These are phyloP conservation scores for Podospora pseudocomata DNA, from an alignment of 495 filamentous ascomycete species.

Conservation along the genomic window DNA sequence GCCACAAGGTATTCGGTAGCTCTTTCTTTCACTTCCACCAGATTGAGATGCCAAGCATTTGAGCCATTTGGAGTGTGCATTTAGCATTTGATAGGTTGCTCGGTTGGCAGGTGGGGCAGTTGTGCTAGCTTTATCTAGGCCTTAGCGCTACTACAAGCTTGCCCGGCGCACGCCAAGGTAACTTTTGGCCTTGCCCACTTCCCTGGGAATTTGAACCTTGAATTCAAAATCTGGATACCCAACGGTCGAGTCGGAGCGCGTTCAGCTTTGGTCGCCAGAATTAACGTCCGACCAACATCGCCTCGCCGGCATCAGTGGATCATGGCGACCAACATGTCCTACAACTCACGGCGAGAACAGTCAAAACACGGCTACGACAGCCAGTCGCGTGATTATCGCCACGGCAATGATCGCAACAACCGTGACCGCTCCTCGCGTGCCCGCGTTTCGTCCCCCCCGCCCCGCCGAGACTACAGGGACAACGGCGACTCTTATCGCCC, in stretches of 20 bases:
- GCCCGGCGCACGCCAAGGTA: not conserved
- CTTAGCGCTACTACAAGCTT: not conserved
- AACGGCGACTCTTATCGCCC: not conserved
- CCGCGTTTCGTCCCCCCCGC: not conserved
- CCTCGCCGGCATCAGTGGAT: not conserved
- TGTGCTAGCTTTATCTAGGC: not conserved
- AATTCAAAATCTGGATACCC: not conserved
- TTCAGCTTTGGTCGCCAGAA: not conserved
- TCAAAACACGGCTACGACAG: slow-evolving; percentile 7
- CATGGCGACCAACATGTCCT: slow-evolving; percentile 10
- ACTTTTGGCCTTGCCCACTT: not conserved
- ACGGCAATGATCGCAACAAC: slow-evolving; percentile 12
- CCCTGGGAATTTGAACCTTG: not conserved
- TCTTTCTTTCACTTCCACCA: no score
- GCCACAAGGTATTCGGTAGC: no score
- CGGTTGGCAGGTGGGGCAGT: not conserved
- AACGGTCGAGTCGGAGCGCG: not conserved
- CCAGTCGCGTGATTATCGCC: slow-evolving; percentile 16
- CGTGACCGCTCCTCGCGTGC: slow-evolving; percentile 5
- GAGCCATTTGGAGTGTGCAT: no score
- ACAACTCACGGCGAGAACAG: slow-evolving; percentile 12
- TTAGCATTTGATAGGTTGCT: no score
- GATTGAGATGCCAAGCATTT: no score
- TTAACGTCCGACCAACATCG: not conserved
- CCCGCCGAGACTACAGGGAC: slow-evolving; percentile 1